phyloP scores from a whole-genome alignment of 179 eudicot genomes.

The Beta lomatogona region DNA sequence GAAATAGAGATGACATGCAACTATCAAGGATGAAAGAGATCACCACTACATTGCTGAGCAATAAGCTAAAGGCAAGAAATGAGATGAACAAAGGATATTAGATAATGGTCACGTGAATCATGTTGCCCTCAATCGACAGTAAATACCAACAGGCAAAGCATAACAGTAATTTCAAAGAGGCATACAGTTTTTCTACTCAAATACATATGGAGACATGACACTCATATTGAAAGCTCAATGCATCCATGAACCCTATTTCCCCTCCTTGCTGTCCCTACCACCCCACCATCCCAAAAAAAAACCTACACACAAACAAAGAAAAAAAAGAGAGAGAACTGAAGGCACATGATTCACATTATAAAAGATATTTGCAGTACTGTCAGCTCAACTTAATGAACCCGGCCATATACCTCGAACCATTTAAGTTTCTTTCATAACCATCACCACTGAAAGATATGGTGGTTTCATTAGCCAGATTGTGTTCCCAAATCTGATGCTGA shows the following conservation, averaged over 20 bases:
- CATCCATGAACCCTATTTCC: neutral
- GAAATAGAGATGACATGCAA: neutral
- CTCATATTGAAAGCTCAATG: neutral
- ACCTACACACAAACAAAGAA: neutral
- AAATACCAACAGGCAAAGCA: conserved; percentile 3
- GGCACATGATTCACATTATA: conserved; percentile 1
- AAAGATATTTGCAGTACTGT: neutral
- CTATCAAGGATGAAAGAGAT: neutral
- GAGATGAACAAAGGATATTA: neutral
- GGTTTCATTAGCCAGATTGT: conserved; percentile 58
- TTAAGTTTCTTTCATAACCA: conserved; percentile 96
- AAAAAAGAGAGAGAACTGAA: neutral
- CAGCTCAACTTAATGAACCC: conserved; percentile 8
- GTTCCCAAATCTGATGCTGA: conserved; percentile 97
- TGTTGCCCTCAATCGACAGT: neutral
- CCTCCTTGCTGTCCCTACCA: too few species aligned
- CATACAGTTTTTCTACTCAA: neutral
- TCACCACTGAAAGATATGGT: conserved; percentile 88
- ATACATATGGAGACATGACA: neutral
- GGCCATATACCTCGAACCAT: conserved; percentile 71
- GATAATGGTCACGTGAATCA: neutral
- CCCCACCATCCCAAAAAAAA: neutral
- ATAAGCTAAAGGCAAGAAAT: neutral
- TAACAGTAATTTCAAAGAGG: neutral
- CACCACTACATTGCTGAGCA: neutral